These are phyloP conservation scores for Lentinula sp. DNA, from an alignment of 768 basidiomycete species.

Conservation along the genomic window DNA sequence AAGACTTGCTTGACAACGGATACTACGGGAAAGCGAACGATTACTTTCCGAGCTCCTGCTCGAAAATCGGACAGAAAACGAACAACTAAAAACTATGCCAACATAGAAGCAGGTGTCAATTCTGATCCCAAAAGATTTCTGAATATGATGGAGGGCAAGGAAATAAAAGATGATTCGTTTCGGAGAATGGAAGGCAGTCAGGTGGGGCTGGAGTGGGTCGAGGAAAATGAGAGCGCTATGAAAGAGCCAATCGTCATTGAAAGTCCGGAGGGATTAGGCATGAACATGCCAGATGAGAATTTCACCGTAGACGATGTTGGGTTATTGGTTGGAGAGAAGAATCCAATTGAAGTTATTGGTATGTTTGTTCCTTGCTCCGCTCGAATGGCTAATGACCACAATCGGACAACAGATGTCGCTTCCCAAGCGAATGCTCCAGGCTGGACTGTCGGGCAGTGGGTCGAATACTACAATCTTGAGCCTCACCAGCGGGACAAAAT, in stretches of 20 bases:
- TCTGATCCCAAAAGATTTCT: constrained; percentile 65
- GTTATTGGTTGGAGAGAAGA: constrained; percentile 69
- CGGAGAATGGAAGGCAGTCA: constrained; percentile 60
- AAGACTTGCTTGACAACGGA: constrained; percentile 54
- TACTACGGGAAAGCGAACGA: constrained; percentile 41
- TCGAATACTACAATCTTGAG: constrained; percentile 73
- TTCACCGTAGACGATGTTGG: constrained; percentile 82
- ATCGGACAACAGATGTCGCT: constrained; percentile 59
- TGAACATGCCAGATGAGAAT: constrained; percentile 74
- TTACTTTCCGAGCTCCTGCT: constrained; percentile 72
- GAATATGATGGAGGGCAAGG: constrained; percentile 62
- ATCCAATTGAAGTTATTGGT: constrained; percentile 91
- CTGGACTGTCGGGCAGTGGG: constrained; percentile 92
- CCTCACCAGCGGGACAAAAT: constrained; percentile 74
- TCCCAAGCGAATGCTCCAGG: constrained; percentile 80
- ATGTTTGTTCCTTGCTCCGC: constrained; percentile 13
- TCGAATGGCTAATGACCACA: background rate
- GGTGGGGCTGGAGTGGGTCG: constrained; percentile 71
- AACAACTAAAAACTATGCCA: constrained; percentile 73
- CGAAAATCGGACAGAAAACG: constrained; percentile 80
- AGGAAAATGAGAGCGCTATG: constrained; percentile 66
- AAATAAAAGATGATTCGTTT: constrained; percentile 58
- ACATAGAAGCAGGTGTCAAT: constrained; percentile 58
- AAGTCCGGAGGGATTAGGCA: constrained; percentile 74
- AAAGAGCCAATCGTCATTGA: constrained; percentile 80